A percentile compares a stretch with the other conserved stretches of the same genome.
Evolutionary conservation across 768 basidiomycete genomes (phyloP).

Genomic region (Boletellus sp.): DNA sequence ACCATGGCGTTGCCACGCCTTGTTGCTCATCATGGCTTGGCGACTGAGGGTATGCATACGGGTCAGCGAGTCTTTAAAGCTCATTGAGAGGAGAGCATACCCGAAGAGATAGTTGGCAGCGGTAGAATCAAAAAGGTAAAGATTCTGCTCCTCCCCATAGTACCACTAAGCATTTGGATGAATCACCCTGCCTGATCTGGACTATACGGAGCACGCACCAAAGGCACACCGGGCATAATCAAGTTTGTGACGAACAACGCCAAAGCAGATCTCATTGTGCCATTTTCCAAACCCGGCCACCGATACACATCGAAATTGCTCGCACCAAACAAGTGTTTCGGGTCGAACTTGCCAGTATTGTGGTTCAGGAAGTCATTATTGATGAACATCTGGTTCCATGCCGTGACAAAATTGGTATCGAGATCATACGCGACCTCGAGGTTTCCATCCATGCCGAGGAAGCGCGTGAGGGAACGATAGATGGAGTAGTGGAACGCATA

Average conservation of each 20-base stretch:
- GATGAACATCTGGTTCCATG: slow-evolving; percentile 91
- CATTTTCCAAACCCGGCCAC: slow-evolving; percentile 87
- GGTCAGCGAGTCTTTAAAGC: slow-evolving; percentile 1
- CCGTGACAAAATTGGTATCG: slow-evolving; percentile 75
- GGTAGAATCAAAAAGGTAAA: slow-evolving; percentile 85
- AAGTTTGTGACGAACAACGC: slow-evolving; percentile 76
- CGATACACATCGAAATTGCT: slow-evolving; percentile 94
- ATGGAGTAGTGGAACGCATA: slow-evolving; percentile 94
- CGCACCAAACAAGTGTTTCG: slow-evolving; percentile 86
- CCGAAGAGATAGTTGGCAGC: slow-evolving; percentile 91
- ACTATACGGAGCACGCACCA: slow-evolving; percentile 43
- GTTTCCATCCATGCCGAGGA: slow-evolving; percentile 96
- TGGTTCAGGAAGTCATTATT: slow-evolving; percentile 84
- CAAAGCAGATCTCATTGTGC: slow-evolving; percentile 70
- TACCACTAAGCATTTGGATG: slow-evolving; percentile 46
- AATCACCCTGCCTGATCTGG: not conserved
- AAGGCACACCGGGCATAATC: slow-evolving; percentile 82
- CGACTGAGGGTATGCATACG: slow-evolving; percentile 48
- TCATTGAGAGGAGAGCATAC: slow-evolving; percentile 36
- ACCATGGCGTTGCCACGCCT: slow-evolving; percentile 90
- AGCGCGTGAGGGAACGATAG: slow-evolving; percentile 81
- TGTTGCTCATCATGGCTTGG: slow-evolving; percentile 83
- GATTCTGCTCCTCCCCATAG: slow-evolving; percentile 91
- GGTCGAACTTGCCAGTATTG: slow-evolving; percentile 62
- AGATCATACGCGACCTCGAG: slow-evolving; percentile 86